Evolutionary conservation across 305 asterid species (phyloP).

Genomic region (Solanum aculeatissimum): DNA sequence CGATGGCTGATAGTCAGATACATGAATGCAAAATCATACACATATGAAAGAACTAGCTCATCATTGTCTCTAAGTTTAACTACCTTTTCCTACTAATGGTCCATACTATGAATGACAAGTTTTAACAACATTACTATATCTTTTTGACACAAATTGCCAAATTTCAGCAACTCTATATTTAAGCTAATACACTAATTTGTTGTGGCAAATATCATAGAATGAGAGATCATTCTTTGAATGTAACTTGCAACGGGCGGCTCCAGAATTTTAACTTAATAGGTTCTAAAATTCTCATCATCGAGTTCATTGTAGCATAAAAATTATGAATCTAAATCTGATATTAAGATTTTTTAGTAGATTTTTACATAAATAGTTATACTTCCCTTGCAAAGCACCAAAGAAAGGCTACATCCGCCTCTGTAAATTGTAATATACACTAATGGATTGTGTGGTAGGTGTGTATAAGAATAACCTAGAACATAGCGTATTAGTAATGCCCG

Average conservation of each 20-base stretch:
- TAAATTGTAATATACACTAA: neutral
- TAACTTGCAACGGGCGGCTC: neutral
- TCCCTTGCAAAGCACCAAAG: neutral
- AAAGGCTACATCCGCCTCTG: neutral
- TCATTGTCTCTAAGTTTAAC: neutral
- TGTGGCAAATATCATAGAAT: neutral
- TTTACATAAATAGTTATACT: neutral
- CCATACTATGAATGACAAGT: neutral
- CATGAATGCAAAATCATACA: neutral
- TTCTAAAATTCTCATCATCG: neutral
- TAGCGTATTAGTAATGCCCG: too few relatives aligned
- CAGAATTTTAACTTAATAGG: neutral
- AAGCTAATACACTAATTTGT: neutral
- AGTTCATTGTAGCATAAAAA: neutral
- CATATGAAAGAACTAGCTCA: neutral
- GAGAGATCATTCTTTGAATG: neutral
- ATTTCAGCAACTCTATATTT: neutral
- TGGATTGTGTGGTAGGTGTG: neutral
- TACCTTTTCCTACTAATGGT: neutral
- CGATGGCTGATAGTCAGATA: neutral
- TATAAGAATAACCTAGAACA: too few relatives aligned
- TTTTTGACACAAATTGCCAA: neutral
- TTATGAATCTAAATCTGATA: neutral
- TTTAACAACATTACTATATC: neutral
- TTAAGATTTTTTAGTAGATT: neutral